Evolutionary conservation across 176 grass and related monocot genomes (phyloP), one percentile per base, ranked within the genome.

Genomic region (Pontederia crassipes): DNA sequence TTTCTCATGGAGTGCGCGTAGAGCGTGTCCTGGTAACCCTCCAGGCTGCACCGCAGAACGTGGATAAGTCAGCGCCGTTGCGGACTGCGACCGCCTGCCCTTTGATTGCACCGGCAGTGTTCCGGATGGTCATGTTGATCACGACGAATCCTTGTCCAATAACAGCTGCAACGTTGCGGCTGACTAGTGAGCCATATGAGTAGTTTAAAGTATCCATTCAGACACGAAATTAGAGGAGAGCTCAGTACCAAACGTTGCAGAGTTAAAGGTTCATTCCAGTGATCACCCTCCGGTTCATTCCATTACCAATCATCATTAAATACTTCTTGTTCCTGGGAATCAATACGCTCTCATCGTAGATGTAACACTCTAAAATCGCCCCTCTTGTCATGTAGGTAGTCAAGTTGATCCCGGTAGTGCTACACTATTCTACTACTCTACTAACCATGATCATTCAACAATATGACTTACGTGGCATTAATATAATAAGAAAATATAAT

Each of bases 1-100:
- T 95, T 86, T 7, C 90, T 79, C n/a, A 95, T 77, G 1, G 90
- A 95, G 80, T 86, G 90, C 12, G 86, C 82, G 80, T 95, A 95
- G 52, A 89, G 79, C 10, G 90, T 95, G 86, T 95, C 86, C 75
- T 95, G 90, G 77, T 95, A 51, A 0, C 90, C 90, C 74, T 95
- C 90, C 15, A 95, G 47, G 52, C 71, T 74, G 40, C 84, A 79
- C n/a, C 80, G 82, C 81, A 95, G 82, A 95, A 95, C 71, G 86
- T 72, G 2, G 86, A 89, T 27, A 85, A 77, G 64, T 95, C 90
- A 2, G 90, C 74, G 75, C 86, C 90, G 50, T 86, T 86, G 2
- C 90, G 90, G 48, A 95, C 79, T 15, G 90, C 90, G 47, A 95
- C 86, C 40, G 90, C 86, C 67, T 89, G 90, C 40, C 63, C 58